Evolutionary conservation across 192 early-diverging fungal genomes (phyloP), one percentile per base, ranked within the genome.

Genomic region (Phycomyces blakesleeanus): DNA sequence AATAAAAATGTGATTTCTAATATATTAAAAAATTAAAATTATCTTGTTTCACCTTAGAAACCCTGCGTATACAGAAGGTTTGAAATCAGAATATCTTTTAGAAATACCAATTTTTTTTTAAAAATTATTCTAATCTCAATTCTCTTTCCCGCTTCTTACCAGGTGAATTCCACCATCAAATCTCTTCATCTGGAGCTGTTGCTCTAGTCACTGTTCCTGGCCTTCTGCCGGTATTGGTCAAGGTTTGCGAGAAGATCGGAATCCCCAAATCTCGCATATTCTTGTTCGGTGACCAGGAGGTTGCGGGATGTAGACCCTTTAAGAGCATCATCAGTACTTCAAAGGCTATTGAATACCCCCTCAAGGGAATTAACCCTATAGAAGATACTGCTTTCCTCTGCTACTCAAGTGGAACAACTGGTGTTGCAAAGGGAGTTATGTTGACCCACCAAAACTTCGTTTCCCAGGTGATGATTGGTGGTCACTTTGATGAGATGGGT

Each of bases 61-160:
- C 58, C 93, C 93, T 37, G 81, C 80, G 6, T 97, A 97, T 75
- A 92, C 85, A 5, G 77, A 79, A 56, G 72, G 78, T 55, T 89
- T 93, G 72, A 0, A 11, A 0, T 15, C 9, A 15, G 20, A 52
- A 3, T 52, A 50, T 24, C 0, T 20, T 29, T 37, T 6, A 1
- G 51, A 26, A 39, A 52, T 24, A 50, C 42, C n/a, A n/a, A n/a
- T 56, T 44, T 9, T 41, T 50, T 61, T n/a, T n/a, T n/a, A n/a
- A n/a, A n/a, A n/a, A n/a, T n/a, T n/a, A n/a, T n/a, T 62, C 15
- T 50, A 26, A 14, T 21, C 15, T 14, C 44, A n/a, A n/a, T 29
- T 38, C 14, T 29, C 15, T 37, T 15, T 42, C 47, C 10, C 18
- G 34, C 49, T 5, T 39, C 22, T 12, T 42, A 44, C 15, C 47